A percentile compares a stretch with the other conserved stretches of the same genome.
These are phyloP conservation scores for Spathaspora passalidarum DNA, from an alignment of 805 yeast species.

Conservation along the genomic window DNA sequence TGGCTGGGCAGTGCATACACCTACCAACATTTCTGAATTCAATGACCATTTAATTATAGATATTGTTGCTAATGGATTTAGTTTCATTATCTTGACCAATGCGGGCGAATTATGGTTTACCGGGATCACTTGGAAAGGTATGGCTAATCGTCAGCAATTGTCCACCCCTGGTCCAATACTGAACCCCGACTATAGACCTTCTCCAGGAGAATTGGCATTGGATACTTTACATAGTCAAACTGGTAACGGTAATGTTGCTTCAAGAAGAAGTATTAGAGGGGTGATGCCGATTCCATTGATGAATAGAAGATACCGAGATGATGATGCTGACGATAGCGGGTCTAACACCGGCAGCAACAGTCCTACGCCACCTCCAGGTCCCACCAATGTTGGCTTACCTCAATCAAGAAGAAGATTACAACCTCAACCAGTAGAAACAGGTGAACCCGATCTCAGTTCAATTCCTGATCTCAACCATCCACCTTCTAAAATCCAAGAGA, in stretches of 20 bases:
- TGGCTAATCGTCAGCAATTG: not conserved
- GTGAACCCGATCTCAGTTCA: not conserved
- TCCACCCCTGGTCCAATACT: slow-evolving; percentile 28
- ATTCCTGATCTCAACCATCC: not conserved
- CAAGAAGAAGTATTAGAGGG: slow-evolving; percentile 8
- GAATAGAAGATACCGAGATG: slow-evolving; percentile 1
- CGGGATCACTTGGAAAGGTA: slow-evolving; percentile 33
- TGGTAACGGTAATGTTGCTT: not conserved
- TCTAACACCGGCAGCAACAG: not conserved
- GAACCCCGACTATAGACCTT: slow-evolving; percentile 16
- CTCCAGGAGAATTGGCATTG: slow-evolving; percentile 11
- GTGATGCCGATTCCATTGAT: slow-evolving; percentile 4
- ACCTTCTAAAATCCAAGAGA: slow-evolving; percentile 12
- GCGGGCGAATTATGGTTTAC: slow-evolving; percentile 56
- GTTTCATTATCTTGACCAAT: slow-evolving; percentile 55
- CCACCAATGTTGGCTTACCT: slow-evolving; percentile 5
- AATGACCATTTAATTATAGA: slow-evolving; percentile 37
- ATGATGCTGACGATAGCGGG: not conserved
- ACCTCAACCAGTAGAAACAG: slow-evolving; percentile 9
- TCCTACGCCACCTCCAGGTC: slow-evolving; percentile 1
- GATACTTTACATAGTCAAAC: not conserved
- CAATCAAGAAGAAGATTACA: slow-evolving; percentile 12
- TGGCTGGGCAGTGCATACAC: slow-evolving; percentile 30
- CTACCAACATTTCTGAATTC: slow-evolving; percentile 36
- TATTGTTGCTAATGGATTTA: slow-evolving; percentile 62